phyloP scores from a whole-genome alignment of 2,329 filamentous ascomycete species.

The Aspergillus fumigatus region DNA sequence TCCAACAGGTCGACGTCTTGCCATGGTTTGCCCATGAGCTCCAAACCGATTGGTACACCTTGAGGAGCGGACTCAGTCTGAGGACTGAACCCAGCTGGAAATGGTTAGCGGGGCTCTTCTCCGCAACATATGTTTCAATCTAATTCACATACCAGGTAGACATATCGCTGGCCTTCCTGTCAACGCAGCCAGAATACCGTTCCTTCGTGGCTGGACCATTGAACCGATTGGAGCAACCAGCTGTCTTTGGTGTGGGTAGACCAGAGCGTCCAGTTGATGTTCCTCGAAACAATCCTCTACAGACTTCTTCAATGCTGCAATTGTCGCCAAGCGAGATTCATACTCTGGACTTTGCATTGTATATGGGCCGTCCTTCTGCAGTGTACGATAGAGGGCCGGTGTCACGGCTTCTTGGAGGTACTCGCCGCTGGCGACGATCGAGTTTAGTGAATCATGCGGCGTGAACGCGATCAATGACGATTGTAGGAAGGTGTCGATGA shows the following conservation, averaged over 20 bases:
- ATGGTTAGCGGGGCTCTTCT: constrained; percentile 14
- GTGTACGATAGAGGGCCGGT: constrained; percentile 53
- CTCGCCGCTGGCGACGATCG: constrained; percentile 48
- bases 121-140: neutral
- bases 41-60: constrained; percentile 62
- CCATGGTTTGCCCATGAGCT: constrained; percentile 57
- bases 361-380: constrained; percentile 48
- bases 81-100: constrained; percentile 45
- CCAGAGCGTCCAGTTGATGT: constrained; percentile 52
- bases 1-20: constrained; percentile 51
- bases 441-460: constrained; percentile 38
- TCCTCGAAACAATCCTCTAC: constrained; percentile 49
- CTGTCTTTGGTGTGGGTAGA: constrained; percentile 63
- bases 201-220: constrained; percentile 55
- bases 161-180: constrained; percentile 51
- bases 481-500: constrained; percentile 53
- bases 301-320: constrained; percentile 49
- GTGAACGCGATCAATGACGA: constrained; percentile 20
- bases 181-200: constrained; percentile 53
- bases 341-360: constrained; percentile 53
- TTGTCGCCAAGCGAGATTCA: constrained; percentile 41
- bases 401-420: constrained; percentile 52
- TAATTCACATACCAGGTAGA: constrained; percentile 27
- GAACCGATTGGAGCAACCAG: constrained; percentile 57
- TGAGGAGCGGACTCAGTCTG: constrained; percentile 46